Evolutionary conservation across 129 eudicot genomes (phyloP), one percentile per base, ranked within the genome.

Genomic region (Apium graveolens): DNA sequence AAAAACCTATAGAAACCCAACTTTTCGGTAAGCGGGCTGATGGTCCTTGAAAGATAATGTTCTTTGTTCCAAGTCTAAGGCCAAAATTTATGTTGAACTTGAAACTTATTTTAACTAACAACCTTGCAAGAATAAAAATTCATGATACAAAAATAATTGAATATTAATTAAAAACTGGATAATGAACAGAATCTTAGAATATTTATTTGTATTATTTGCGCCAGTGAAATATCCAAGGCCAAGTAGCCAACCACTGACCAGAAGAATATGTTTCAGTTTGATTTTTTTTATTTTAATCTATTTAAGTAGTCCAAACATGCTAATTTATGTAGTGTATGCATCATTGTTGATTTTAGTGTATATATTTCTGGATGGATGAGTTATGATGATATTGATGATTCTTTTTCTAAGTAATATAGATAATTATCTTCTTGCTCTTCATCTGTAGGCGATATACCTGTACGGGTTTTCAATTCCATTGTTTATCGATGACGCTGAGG

Each of bases 381-480:
- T 55, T 11, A 51, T 2, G 11, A 20, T 21, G 6, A 51, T 2
- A 18, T 60, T 26, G 68, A 26, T 60, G 32, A 24, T 57, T 57
- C 26, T 57, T 60, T 57, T 60, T 9, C 0, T 2, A 60, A 26
- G 5, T n/a, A 60, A 0, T 0, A 4, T 16, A 60, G 2, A n/a
- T n/a, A 14, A 26, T 60, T 60, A 60, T 11, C 5, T 0, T 60
- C 65, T 55, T 55, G 1, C 65, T 55, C 31, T n/a, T 60, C 68
- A n/a, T 60, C 68, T 60, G 16, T 53, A 86, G 89, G 85, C 71
- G 38, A 86, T 86, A 24, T 86, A 78, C 69, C 80, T 83, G 27
- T 86, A 80, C 46, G 85, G 80, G 35, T 83, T 83, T 69, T 84
- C 75, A 37, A 53, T 86, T 63, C 85, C 86, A 11, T 44, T 86